Evolutionary conservation across 306 rosid species (phyloP).

Genomic region (Ziziphus jujuba): DNA sequence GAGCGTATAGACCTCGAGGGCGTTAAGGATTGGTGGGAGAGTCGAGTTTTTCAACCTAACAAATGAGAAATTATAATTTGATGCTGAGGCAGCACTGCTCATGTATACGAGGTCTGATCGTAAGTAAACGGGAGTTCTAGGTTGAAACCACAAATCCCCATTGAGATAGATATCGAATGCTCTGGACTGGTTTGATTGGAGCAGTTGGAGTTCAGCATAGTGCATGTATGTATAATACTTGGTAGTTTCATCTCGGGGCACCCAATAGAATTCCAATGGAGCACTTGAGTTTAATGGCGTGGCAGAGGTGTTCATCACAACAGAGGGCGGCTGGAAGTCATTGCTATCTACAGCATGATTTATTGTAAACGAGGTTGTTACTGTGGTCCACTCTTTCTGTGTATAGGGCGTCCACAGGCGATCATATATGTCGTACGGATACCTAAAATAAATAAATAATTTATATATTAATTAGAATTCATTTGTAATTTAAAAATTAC

Average conservation of each 20-base stretch:
- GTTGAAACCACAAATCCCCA: no score
- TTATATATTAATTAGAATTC: background rate
- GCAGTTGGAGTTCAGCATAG: constrained; percentile 12
- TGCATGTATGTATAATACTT: background rate
- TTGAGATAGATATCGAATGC: constrained; percentile 6
- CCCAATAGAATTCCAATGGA: background rate
- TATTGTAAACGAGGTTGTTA: background rate
- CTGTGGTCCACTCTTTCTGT: background rate
- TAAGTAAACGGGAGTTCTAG: no score
- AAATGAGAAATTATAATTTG: background rate
- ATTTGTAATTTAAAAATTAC: no score
- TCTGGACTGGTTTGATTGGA: constrained; percentile 6
- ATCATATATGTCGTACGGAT: constrained; percentile 19
- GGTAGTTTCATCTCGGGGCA: background rate
- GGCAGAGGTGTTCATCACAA: constrained; percentile 17
- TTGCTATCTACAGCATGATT: background rate
- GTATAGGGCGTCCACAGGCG: background rate
- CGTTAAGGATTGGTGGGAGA: constrained; percentile 25
- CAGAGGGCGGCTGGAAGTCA: constrained; percentile 2
- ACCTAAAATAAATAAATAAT: constrained; percentile 21
- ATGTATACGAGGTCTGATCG: no score
- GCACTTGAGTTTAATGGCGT: background rate
- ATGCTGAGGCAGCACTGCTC: no score
- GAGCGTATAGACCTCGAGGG: constrained; percentile 19
- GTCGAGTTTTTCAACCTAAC: background rate